phyloP scores from a whole-genome alignment of 176 grass and related monocot species.

The Phragmites australis region DNA sequence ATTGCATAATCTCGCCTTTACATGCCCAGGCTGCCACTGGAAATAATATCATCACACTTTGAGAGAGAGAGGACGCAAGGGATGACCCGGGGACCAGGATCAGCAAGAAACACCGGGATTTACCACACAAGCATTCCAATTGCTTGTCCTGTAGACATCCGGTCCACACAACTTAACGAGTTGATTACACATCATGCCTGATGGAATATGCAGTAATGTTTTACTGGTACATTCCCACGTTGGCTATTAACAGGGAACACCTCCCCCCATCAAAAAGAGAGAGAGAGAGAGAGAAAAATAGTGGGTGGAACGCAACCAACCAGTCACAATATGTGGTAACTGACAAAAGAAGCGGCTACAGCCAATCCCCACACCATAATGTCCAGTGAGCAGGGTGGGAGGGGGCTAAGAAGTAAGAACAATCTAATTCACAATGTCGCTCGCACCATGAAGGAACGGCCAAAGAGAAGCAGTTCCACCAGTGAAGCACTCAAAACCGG shows the following conservation, averaged over 20 bases:
- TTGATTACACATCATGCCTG: background rate
- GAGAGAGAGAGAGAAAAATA: background rate
- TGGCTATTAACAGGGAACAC: background rate
- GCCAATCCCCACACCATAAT: background rate
- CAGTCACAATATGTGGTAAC: background rate
- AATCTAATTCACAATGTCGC: background rate
- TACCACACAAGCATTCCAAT: background rate
- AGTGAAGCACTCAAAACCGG: background rate
- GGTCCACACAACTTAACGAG: background rate
- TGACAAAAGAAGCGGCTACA: background rate
- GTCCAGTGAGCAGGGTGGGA: background rate
- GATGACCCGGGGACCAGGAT: conserved; percentile 14
- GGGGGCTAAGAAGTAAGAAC: background rate
- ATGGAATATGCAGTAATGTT: background rate
- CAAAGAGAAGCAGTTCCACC: background rate
- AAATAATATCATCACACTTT: conserved; percentile 18
- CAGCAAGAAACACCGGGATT: conserved; percentile 26
- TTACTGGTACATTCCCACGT: background rate
- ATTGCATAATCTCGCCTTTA: background rate
- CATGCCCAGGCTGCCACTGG: background rate
- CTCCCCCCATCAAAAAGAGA: background rate
- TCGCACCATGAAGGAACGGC: background rate
- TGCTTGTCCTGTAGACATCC: background rate
- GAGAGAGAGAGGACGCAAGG: background rate
- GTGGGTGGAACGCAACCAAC: background rate